These are phyloP conservation scores for Nannochloris sp. DNA, from an alignment of 139 green algal genomes.

Conservation along the genomic window DNA sequence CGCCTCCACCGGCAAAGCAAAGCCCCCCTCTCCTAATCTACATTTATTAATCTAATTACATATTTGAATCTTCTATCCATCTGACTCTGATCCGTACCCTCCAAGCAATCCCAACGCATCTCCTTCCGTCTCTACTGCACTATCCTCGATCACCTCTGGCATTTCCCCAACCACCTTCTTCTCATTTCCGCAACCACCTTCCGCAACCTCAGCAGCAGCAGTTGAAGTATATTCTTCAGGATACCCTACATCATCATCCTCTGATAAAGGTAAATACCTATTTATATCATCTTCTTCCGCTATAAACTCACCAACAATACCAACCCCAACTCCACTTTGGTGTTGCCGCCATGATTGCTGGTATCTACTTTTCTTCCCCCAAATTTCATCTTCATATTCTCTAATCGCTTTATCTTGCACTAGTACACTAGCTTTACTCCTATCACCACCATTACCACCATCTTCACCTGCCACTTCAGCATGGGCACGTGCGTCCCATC, in stretches of 20 bases:
- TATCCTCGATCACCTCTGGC: background rate
- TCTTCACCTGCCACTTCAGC: background rate
- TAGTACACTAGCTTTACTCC: background rate
- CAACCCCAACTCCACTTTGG: too few relatives aligned
- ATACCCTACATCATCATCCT: background rate
- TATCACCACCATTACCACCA: background rate
- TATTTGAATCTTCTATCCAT: background rate
- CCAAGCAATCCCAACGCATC: background rate
- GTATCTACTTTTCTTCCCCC: background rate
- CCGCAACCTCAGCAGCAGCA: background rate
- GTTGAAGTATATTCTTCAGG: background rate
- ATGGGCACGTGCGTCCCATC: background rate
- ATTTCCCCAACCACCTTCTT: background rate
- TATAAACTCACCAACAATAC: background rate
- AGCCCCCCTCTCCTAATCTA: background rate
- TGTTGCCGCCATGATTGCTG: too few relatives aligned
- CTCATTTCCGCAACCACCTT: background rate
- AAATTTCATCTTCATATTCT: background rate
- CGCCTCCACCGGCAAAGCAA: too few relatives aligned
- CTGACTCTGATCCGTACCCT: background rate
- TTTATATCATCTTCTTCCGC: slow-evolving; percentile 9
- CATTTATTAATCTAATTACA: background rate
- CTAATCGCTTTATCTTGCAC: background rate
- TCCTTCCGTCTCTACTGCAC: background rate
- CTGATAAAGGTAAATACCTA: background rate